Evolutionary conservation across 129 eudicot species (phyloP), one percentile per base, ranked within the genome.

Genomic region (Flaveria ramosissima): DNA sequence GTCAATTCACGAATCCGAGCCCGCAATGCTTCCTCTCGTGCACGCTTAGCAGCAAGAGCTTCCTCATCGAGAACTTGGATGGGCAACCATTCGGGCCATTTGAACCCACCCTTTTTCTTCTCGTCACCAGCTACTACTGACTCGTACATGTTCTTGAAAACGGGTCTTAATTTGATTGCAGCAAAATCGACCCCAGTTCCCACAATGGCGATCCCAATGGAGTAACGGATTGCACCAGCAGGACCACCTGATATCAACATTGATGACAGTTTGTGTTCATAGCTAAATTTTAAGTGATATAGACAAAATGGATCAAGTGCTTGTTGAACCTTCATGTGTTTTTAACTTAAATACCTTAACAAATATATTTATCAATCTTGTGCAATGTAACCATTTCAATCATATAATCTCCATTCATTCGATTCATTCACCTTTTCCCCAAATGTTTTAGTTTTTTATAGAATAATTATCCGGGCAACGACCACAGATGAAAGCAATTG

Each of bases 81-180:
- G 8, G 98, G 98, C 17, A 93, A 84, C 98, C 98, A 94, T 81
- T 94, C 97, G 8, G 97, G 98, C 86, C 92, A 77, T 77, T 60
- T 81, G 30, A 93, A 70, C 90, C 93, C 83, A 55, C 79, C 70
- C 26, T 83, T 84, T 43, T 74, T 78, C 83, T 81, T 81, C 73
- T 80, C 75, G 24, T 72, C 68, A 20, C 71, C 45, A 13, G 62
- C 79, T 11, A 72, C 81, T 26, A 57, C 53, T 0, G 79, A 72
- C 55, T 45, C 74, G 48, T 73, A 57, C 43, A 81, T 73, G 52
- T 85, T 82, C 51, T 11, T 70, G 51, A 86, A 80, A 75, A 72
- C 69, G 23, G 82, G 90, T 51, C 73, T 84, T 62, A 88, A 45
- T 64, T 90, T 88, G 6, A 83, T 84, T 51, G 89, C 77, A 52